phyloP scores from a whole-genome alignment of 2,329 filamentous ascomycete species.

The Sporothrix mexicana region DNA sequence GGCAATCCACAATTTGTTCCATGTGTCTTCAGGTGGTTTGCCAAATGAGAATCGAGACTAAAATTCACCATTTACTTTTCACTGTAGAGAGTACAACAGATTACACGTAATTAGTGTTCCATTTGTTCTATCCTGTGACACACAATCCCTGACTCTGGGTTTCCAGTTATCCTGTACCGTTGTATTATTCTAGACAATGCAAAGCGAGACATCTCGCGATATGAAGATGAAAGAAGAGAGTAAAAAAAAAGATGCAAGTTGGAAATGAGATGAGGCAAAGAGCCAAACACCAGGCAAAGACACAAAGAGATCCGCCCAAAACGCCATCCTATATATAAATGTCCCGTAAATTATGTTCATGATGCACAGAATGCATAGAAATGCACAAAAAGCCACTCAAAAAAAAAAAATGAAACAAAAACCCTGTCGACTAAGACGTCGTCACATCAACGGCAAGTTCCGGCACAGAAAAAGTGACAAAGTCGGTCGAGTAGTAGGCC shows the following conservation, averaged over 20 bases:
- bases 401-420: background rate
- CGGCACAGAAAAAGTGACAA: constrained; percentile 57
- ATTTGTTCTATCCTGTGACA: background rate
- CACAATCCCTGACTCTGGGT: background rate
- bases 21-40: too few species aligned
- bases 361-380: background rate
- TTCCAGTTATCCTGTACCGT: background rate
- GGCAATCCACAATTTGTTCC: too few species aligned
- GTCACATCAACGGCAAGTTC: constrained; percentile 46
- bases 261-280: background rate
- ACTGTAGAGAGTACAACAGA: background rate
- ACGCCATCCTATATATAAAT: constrained; percentile 13
- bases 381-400: background rate
- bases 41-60: too few species aligned
- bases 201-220: background rate
- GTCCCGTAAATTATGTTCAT: background rate
- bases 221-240: too few species aligned
- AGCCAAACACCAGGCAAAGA: background rate
- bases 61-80: too few species aligned
- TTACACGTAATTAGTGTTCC: constrained; percentile 3
- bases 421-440: background rate
- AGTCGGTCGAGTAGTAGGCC: constrained; percentile 50
- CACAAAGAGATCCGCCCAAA: background rate
- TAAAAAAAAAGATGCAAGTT: background rate
- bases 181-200: constrained; percentile 17